Evolutionary conservation across 2,329 filamentous ascomycete species (phyloP).

Genomic region (Colletotrichum spaethianum): DNA sequence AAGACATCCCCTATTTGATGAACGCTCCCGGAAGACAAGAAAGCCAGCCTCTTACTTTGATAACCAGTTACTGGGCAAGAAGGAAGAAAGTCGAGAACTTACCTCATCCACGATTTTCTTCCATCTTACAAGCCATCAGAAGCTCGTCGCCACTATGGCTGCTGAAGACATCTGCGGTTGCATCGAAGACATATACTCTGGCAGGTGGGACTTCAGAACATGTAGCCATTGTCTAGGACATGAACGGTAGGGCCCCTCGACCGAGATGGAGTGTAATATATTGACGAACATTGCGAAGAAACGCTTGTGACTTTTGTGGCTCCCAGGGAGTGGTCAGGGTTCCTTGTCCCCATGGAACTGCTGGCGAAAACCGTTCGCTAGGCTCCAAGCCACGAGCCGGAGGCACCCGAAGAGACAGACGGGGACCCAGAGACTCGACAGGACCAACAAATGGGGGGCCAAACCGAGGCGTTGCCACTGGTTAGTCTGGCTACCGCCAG

Average conservation of each 20-base stretch:
- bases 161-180: conserved; percentile 43
- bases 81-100: neutral
- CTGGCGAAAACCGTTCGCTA: conserved; percentile 11
- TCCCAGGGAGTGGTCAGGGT: conserved; percentile 36
- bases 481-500: conserved; percentile 4
- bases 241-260: conserved; percentile 1
- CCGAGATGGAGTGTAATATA: neutral
- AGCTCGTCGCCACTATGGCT: conserved; percentile 8
- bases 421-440: conserved; percentile 19
- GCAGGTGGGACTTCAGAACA: conserved; percentile 37
- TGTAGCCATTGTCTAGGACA: conserved; percentile 34
- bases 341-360: conserved; percentile 28
- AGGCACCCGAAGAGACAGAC: conserved; percentile 16
- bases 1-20: too few relatives aligned
- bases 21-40: neutral
- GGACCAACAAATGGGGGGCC: conserved; percentile 11
- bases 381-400: conserved; percentile 6
- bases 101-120: neutral
- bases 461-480: conserved; percentile 24
- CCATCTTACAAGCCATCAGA: too few relatives aligned
- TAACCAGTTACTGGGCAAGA: too few relatives aligned
- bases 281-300: conserved; percentile 6
- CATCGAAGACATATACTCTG: conserved; percentile 37
- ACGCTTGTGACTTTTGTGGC: conserved; percentile 26
- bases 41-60: neutral